Conservation (phyloP, 1,284 basidiomycete genomes). For the Testicularia cyperi region DNA sequence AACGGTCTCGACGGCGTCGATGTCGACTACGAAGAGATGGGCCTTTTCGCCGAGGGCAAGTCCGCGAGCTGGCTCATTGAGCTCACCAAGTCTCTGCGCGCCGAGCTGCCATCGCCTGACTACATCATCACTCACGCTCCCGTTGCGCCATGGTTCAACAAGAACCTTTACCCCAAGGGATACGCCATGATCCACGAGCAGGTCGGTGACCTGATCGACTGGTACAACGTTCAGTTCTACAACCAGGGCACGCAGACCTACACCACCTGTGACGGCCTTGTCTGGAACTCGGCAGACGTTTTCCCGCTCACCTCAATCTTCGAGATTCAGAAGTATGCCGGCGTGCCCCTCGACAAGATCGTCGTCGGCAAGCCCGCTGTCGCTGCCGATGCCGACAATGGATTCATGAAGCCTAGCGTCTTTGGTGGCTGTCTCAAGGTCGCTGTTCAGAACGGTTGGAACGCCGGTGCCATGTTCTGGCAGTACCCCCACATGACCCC, state of each 20-base stretch:
- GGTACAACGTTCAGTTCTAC: constrained; percentile 64
- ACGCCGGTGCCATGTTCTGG: constrained; percentile 62
- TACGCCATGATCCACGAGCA: constrained; percentile 25
- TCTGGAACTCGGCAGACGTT: constrained; percentile 65
- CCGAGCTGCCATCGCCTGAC: constrained; percentile 62
- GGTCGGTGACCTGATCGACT: constrained; percentile 48
- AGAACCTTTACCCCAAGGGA: constrained; percentile 19
- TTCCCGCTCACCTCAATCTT: constrained; percentile 67
- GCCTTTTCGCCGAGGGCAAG: constrained; percentile 23
- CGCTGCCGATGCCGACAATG: constrained; percentile 66
- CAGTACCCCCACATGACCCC: constrained; percentile 44
- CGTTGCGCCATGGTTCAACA: constrained; percentile 51
- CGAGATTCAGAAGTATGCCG: constrained; percentile 66
- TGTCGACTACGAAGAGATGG: constrained; percentile 67
- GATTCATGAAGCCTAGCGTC: constrained; percentile 66
- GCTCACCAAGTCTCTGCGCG: constrained; percentile 62
- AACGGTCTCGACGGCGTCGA: constrained; percentile 67
- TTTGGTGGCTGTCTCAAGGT: constrained; percentile 67
- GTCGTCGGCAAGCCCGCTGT: constrained; percentile 70
- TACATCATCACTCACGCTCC: constrained; percentile 55
- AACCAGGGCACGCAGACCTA: constrained; percentile 47
- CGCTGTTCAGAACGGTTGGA: constrained; percentile 68
- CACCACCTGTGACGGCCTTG: constrained; percentile 61
- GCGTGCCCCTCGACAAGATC: constrained; percentile 65
- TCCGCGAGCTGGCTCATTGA: constrained; percentile 52